Conservation (phyloP, 192 early-diverging fungal species). For the Coemansia sp. region DNA sequence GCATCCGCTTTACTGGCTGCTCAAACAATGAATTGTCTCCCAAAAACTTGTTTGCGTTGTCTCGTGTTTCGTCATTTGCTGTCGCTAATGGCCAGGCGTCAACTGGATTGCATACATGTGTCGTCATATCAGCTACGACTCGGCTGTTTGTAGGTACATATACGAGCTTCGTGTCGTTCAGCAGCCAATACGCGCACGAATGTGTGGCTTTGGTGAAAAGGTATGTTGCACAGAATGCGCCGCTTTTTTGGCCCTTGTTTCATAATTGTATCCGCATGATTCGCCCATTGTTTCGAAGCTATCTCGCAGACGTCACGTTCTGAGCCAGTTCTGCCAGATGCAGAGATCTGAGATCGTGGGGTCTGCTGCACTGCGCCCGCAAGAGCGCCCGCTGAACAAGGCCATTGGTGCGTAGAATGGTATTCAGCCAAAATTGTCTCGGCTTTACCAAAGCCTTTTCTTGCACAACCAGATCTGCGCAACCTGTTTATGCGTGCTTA, state of each 20-base stretch:
- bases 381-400: too few relatives aligned
- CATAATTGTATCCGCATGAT: not conserved
- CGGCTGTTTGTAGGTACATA: slow-evolving; percentile 33
- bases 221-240: slow-evolving; percentile 16
- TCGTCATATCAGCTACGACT: not conserved
- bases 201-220: slow-evolving; percentile 72
- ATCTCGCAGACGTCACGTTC: not conserved
- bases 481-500: not conserved
- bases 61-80: not conserved
- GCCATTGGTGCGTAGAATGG: not conserved
- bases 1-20: not conserved
- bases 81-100: not conserved
- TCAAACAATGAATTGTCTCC: not conserved
- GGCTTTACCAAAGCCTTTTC: not conserved
- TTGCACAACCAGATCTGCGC: not conserved
- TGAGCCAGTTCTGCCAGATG: not conserved
- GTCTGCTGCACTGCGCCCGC: too few relatives aligned
- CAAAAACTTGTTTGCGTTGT: slow-evolving; percentile 1
- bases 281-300: not conserved
- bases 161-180: slow-evolving; percentile 61
- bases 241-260: not conserved
- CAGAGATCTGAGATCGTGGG: not conserved
- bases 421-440: not conserved
- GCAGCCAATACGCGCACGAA: slow-evolving; percentile 64
- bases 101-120: not conserved